Base-by-base conservation (phyloP, 2,329 filamentous ascomycete species). In the Dactylellina drechsleri region DNA sequence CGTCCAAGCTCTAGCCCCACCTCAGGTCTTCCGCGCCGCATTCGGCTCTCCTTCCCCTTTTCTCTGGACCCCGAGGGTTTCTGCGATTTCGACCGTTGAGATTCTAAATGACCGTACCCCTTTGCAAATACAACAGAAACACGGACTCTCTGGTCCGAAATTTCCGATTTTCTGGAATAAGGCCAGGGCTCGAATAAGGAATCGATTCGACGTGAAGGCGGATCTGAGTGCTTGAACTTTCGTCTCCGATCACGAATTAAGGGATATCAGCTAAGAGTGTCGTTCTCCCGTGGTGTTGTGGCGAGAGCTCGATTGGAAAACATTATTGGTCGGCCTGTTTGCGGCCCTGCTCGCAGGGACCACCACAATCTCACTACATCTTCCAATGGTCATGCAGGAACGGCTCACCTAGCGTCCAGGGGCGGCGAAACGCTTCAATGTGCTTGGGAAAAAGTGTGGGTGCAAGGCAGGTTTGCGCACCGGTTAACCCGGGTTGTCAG, bases 361-460 rank as follows among this genome's bases (percentile, higher is more conserved):
- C 62, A 74, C 70, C 50, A 62, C 62, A 67, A 74, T 74, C 70
- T 74, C 62, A 74, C 62, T 52, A 49, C 52, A 20, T 49, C 62
- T 40, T 57, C 70, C 70, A 74, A 74, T 74, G 28, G 56, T 10
- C 16, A 40, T 40, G 26, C 57, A 58, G 70, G 65, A 65, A 57
- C 52, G 28, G 52, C 41, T 40, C 23, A 67, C 57, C 70, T 64
- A 62, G 61, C 47, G 49, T 54, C 41, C 61, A 67, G 57, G 62
- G 41, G 49, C 62, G 62, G 70, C 70, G 58, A 62, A 74, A 66
- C 70, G 57, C 62, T 58, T 67, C 50, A 58, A 59, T 47, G 43
- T 58, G 56, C 70, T 62, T 23, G 2, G 52, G 15, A 23, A 36
- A 62, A 60, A 49, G 41, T 52, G 52, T 64, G 59, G 60, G 53